Percentiles rank a stretch among this genome's conserved stretches.
Evolutionary conservation across 805 yeast species (phyloP).

Genomic region (Saccharomycopsis javanensis): DNA sequence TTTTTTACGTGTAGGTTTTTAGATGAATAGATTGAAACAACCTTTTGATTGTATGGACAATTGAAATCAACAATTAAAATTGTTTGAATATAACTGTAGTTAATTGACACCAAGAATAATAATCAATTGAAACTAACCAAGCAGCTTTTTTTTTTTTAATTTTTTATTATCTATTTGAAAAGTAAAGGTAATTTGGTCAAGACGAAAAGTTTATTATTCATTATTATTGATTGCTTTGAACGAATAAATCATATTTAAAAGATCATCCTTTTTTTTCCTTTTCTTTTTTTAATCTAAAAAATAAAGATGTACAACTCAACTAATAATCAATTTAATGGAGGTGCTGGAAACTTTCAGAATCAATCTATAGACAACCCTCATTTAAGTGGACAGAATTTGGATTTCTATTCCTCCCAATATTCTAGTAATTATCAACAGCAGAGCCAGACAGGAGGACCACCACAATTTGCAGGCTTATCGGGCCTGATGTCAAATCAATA

Average conservation of each 20-base stretch:
- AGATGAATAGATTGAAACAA: not conserved
- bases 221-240: no score
- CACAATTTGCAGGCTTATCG: conserved; percentile 11
- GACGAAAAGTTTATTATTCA: no score
- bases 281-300: no score
- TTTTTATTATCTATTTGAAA: no score
- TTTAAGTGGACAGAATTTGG: conserved; percentile 7
- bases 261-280: no score
- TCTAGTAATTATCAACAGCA: not conserved
- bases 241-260: no score
- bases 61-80: not conserved
- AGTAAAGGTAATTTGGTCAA: no score
- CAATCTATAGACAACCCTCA: not conserved
- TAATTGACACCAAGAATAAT: no score
- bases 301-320: not conserved
- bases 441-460: conserved; percentile 8
- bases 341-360: not conserved
- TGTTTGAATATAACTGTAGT: no score
- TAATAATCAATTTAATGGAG: not conserved
- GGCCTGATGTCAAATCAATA: conserved; percentile 20
- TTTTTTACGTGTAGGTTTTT: not conserved
- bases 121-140: no score
- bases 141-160: no score
- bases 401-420: conserved; percentile 16
- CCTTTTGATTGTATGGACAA: no score